Percentiles rank a stretch among this genome's conserved stretches.
phyloP scores from a whole-genome alignment of 495 filamentous ascomycete species.

The Friedmanniomyces endolithicus region DNA sequence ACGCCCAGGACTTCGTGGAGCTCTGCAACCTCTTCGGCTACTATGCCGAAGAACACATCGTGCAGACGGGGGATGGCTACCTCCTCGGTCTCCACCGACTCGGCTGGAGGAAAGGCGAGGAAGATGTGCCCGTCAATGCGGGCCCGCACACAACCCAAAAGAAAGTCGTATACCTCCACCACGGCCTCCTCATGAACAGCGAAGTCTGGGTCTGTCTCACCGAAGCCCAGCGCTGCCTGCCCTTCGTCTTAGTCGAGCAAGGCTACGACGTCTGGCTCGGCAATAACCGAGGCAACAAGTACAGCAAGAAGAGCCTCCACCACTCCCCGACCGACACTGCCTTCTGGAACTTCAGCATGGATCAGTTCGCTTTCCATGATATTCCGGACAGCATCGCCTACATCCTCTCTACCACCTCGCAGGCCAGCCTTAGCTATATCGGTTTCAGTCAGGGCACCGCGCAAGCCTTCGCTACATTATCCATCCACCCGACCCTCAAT shows the following conservation, averaged over 20 bases:
- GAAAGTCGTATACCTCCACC: conserved; percentile 87
- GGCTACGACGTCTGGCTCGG: conserved; percentile 98
- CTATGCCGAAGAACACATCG: conserved; percentile 86
- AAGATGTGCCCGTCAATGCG: conserved; percentile 58
- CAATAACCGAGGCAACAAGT: conserved; percentile 97
- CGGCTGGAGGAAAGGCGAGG: conserved; percentile 68
- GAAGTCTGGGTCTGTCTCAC: conserved; percentile 95
- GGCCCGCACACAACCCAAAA: conserved; percentile 56
- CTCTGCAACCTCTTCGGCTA: conserved; percentile 82
- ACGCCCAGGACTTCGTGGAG: conserved; percentile 80
- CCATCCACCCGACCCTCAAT: conserved; percentile 85
- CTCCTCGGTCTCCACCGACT: conserved; percentile 82
- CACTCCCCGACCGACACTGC: conserved; percentile 57
- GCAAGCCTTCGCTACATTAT: conserved; percentile 90
- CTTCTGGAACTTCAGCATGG: conserved; percentile 97
- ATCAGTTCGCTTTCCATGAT: conserved; percentile 95
- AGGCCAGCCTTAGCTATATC: conserved; percentile 83
- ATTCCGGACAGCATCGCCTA: conserved; percentile 91
- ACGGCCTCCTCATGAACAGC: conserved; percentile 95
- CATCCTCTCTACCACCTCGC: conserved; percentile 69
- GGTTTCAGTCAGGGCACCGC: conserved; percentile 96
- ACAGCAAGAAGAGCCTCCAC: conserved; percentile 81
- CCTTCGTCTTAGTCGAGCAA: conserved; percentile 78
- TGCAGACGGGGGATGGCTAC: conserved; percentile 90
- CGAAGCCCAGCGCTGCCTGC: conserved; percentile 70